These are phyloP conservation scores for Huntiella decipiens DNA, from an alignment of 2,329 filamentous ascomycete genomes.

Conservation along the genomic window DNA sequence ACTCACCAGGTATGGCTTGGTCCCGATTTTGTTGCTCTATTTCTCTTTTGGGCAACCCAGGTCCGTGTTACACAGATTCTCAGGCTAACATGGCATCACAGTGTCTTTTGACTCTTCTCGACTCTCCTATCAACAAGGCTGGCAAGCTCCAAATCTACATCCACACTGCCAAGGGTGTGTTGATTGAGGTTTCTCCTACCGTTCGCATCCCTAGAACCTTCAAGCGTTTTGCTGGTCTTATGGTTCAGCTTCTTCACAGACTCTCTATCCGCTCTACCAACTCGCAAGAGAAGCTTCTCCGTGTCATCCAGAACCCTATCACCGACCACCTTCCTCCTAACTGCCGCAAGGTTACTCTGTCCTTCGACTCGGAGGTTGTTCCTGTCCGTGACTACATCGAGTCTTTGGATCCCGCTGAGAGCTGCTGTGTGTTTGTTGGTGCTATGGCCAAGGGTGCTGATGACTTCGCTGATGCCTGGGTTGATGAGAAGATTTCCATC, in stretches of 20 bases:
- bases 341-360: slow-evolving; percentile 92
- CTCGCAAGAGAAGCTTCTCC: slow-evolving; percentile 90
- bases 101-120: slow-evolving; percentile 91
- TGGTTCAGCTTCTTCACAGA: slow-evolving; percentile 93
- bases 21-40: too few species aligned
- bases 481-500: slow-evolving; percentile 95
- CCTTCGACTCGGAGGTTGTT: slow-evolving; percentile 77
- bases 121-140: slow-evolving; percentile 97
- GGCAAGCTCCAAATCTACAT: slow-evolving; percentile 97
- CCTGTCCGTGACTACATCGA: slow-evolving; percentile 79
- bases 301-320: slow-evolving; percentile 95
- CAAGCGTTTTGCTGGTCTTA: slow-evolving; percentile 94
- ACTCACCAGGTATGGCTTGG: slow-evolving; percentile 72
- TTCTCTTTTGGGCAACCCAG: too few species aligned
- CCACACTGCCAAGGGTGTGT: slow-evolving; percentile 86
- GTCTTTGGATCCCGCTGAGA: slow-evolving; percentile 61
- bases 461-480: slow-evolving; percentile 83
- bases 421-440: slow-evolving; percentile 92
- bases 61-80: neutral
- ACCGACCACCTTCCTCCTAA: slow-evolving; percentile 92
- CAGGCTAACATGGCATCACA: slow-evolving; percentile 22
- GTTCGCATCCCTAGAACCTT: slow-evolving; percentile 96
- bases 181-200: slow-evolving; percentile 96
- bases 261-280: slow-evolving; percentile 92
- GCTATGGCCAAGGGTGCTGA: slow-evolving; percentile 97